Base-by-base conservation (phyloP, 495 filamentous ascomycete species). In the Aspergillus sparsus region DNA sequence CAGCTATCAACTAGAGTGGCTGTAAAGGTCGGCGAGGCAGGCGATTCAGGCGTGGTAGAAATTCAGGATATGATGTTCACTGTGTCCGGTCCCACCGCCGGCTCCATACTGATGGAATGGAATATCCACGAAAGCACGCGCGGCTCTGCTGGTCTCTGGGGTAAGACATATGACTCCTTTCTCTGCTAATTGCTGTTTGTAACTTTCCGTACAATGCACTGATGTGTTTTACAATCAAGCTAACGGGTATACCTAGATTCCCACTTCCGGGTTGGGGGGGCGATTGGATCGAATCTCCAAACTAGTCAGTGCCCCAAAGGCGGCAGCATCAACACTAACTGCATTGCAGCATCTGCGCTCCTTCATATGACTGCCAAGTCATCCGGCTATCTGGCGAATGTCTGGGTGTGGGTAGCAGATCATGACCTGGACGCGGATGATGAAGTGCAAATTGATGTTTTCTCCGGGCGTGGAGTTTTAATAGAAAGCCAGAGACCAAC, bases 31-130 rank as follows among this genome's bases (percentile, higher is more conserved):
- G 91, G 92, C 32, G 75, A 85, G 49, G 73, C 83, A 8, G 92
- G 90, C 34, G 89, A 94, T 58, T 65, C 75, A 34, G 91, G 92
- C 34, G 71, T 75, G 12, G 82, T 93, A 27, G 91, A 95, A 72
- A 90, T 94, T 64, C 85, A 84, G 2, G 89, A 92, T 56, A 76
- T 96, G 57, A 78, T 96, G 50, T 90, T 96, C 67, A 71, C 66
- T 3, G 61, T 93, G 85, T 53, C 79, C 83, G 62, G 92, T 84
- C 75, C 89, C 1, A 85, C 88, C 58, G 89, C 91, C 21, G 92
- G 92, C 49, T 90, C 90, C 32, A 85, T 93, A 60, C 72, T 96
- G 37, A 78, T 95, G 65, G 80, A 96, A 68, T 96, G 90, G 90
- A 96, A 96, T 71, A 68, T 95, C 5, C 84, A 78, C 9, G 78